Evolutionary conservation across 129 eudicot genomes (phyloP), one percentile per base, ranked within the genome.

Genomic region (Flaveria bidentis): DNA sequence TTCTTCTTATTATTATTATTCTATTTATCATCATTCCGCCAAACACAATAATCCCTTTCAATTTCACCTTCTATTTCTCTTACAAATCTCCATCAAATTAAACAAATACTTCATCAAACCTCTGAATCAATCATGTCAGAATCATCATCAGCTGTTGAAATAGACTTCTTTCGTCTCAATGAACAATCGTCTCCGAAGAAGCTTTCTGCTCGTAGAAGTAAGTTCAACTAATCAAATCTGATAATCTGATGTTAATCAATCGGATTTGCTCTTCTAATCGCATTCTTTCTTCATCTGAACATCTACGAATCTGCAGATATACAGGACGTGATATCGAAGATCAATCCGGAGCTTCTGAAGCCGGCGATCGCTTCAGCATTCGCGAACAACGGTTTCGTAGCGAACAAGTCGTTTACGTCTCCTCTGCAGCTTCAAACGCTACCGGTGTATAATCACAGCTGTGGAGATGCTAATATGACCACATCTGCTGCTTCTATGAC

Each of bases 341-440:
- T 90, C 33, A 84, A 87, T 55, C 96, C 96, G 14, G 92, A 84
- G 68, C 55, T 90, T 10, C 69, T 90, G 68, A 90, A 84, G 39
- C 82, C 82, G n/a, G 90, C 87, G 61, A 83, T 90, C 51, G 87
- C 85, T 6, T 64, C 82, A 9, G 86, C 86, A 0, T 72, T 84
- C 2, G 76, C 79, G 4, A 75, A 51, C 47, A 66, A 22, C 64
- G 18, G 74, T 68, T 78, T 75, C 61, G 63, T 61, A 39, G 14
- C 75, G 17, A 70, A 68, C 46, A 71, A 74, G 44, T 56, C 70
- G 3, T 50, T 12, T 58, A 64, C 85, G 23, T 83, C 72, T 41
- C 62, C 75, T 26, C 42, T 10, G 67, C 36, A 60, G 28, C 30
- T 75, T 78, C 62, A 80, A 66, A 44, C 75, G 39, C 77, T 81